Evolutionary conservation across 441 rosid species (phyloP).

Genomic region (Croton laevigatus): DNA sequence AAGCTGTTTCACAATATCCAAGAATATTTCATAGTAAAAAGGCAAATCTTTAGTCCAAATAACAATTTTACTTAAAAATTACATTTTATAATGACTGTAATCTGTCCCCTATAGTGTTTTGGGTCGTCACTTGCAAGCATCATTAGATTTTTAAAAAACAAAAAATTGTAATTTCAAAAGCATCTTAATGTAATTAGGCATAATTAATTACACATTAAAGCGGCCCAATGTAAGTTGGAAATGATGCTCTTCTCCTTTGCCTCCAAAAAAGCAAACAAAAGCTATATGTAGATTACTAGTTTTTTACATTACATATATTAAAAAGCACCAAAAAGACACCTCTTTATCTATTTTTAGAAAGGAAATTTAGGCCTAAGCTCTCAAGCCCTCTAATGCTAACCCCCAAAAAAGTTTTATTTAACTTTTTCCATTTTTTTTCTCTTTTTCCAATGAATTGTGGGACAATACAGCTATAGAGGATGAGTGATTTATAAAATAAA

Average conservation of each 20-base stretch:
- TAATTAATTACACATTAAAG: constrained; percentile 1
- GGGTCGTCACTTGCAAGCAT: constrained; percentile 18
- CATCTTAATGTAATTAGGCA: constrained; percentile 10
- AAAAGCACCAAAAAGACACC: background rate
- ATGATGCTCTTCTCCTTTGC: constrained; percentile 26
- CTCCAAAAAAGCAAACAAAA: constrained; percentile 27
- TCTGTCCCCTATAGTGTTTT: constrained; percentile 2
- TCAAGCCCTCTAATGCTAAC: background rate
- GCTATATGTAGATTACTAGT: background rate
- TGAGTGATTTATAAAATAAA: background rate
- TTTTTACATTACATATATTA: background rate
- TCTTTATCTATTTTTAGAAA: constrained; percentile 3
- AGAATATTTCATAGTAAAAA: too few species aligned
- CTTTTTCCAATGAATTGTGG: background rate
- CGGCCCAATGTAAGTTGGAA: constrained; percentile 28
- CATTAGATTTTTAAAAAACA: constrained; percentile 11
- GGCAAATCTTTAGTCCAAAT: background rate
- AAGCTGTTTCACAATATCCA: too few species aligned
- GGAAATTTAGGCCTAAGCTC: background rate
- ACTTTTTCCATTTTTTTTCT: background rate
- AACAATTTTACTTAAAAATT: background rate
- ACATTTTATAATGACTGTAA: background rate
- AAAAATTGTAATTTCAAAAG: constrained; percentile 13
- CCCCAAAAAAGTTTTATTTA: background rate
- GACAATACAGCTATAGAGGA: background rate